Evolutionary conservation across 1,139 yeast species (phyloP).

Genomic region (Protomyces arabidopsidicola): DNA sequence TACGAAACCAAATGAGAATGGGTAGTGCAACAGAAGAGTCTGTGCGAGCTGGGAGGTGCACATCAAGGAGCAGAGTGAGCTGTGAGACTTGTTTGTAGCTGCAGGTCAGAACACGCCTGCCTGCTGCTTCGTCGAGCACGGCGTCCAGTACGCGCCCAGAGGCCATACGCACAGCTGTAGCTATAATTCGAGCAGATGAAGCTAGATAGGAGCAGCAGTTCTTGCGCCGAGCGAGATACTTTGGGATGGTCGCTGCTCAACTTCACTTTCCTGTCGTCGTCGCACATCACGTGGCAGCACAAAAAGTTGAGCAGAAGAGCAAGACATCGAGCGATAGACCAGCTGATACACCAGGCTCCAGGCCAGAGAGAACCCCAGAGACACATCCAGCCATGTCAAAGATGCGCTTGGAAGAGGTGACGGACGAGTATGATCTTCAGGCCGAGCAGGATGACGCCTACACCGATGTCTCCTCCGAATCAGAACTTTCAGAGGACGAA

Average conservation of each 20-base stretch:
- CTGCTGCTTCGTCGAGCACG: too few species aligned
- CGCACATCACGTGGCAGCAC: background rate
- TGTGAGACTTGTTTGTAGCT: background rate
- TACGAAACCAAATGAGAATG: background rate
- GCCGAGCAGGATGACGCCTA: constrained; percentile 7
- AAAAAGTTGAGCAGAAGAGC: background rate
- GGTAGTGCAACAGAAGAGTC: background rate
- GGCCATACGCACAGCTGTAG: background rate
- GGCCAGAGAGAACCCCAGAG: background rate
- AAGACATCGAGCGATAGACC: background rate
- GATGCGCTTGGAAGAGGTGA: constrained; percentile 27
- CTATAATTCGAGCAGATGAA: background rate
- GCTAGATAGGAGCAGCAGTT: background rate
- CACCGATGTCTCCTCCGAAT: constrained; percentile 30
- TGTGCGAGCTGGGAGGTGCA: background rate
- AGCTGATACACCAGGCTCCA: background rate
- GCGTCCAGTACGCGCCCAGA: too few species aligned
- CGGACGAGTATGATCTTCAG: constrained; percentile 29
- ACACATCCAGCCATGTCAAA: constrained; percentile 1
- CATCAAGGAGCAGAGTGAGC: background rate
- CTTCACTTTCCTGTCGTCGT: background rate
- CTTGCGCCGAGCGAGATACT: too few species aligned
- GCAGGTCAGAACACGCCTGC: background rate
- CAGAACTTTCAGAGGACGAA: constrained; percentile 48
- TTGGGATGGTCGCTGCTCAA: background rate